A percentile compares a stretch with the other conserved stretches of the same genome.
phyloP scores from a whole-genome alignment of 805 yeast species.

The Jamesozyma spencerorum region DNA sequence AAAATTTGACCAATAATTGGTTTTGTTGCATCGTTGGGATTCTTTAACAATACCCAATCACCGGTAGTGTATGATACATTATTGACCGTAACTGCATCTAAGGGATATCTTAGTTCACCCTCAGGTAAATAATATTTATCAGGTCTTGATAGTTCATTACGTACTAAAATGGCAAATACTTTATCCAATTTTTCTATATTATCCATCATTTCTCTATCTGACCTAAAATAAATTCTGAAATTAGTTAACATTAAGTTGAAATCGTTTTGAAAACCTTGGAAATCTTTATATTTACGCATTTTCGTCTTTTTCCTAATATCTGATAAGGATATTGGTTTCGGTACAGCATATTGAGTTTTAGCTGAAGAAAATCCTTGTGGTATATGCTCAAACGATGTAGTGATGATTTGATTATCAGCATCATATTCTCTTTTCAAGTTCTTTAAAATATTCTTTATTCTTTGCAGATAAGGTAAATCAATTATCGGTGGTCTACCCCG shows the following conservation, averaged over 20 bases:
- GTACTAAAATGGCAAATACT: constrained; percentile 48
- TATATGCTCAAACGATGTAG: constrained; percentile 66
- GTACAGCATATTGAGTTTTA: constrained; percentile 39
- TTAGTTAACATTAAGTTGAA: constrained; percentile 65
- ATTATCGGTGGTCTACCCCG: constrained; percentile 32
- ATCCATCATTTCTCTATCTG: constrained; percentile 46
- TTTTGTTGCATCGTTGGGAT: constrained; percentile 77
- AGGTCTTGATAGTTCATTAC: constrained; percentile 67
- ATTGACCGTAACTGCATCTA: constrained; percentile 61
- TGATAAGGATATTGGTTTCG: constrained; percentile 56
- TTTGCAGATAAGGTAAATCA: constrained; percentile 57
- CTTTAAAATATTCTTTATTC: constrained; percentile 80
- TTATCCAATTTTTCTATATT: constrained; percentile 56
- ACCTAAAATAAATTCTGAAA: constrained; percentile 55
- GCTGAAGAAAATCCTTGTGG: constrained; percentile 50
- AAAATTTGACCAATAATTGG: constrained; percentile 93
- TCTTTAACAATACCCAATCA: constrained; percentile 88
- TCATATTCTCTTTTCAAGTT: constrained; percentile 66
- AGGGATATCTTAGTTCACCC: constrained; percentile 60
- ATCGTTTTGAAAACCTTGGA: constrained; percentile 70
- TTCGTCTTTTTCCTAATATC: constrained; percentile 76
- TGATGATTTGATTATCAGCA: constrained; percentile 39
- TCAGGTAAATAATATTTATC: constrained; percentile 61
- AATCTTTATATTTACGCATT: constrained; percentile 68
- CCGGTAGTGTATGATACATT: constrained; percentile 78